Evolutionary conservation across 768 basidiomycete genomes (phyloP).

Genomic region (Psilocybe cyanescens): DNA sequence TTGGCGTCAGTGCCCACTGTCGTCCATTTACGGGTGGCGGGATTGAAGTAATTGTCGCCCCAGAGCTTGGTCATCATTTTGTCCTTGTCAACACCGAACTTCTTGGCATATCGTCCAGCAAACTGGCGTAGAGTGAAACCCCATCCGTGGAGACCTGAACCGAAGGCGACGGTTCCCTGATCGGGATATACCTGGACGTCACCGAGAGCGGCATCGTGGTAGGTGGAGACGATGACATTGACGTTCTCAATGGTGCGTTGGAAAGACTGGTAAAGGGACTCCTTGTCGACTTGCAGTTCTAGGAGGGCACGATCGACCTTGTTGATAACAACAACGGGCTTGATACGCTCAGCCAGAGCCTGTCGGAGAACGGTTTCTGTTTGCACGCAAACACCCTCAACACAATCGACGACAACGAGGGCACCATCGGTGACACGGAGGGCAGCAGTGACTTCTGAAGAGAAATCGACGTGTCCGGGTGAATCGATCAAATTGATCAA

Average conservation of each 20-base stretch:
- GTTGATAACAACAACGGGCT: slow-evolving; percentile 99
- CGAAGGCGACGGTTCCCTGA: slow-evolving; percentile 97
- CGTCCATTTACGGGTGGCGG: slow-evolving; percentile 94
- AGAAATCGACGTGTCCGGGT: slow-evolving; percentile 99
- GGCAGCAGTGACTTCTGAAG: slow-evolving; percentile 98
- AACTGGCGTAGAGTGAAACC: slow-evolving; percentile 99
- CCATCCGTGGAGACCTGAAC: slow-evolving; percentile 99
- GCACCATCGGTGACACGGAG: slow-evolving; percentile 99
- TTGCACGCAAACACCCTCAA: slow-evolving; percentile 99
- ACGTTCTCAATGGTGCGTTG: slow-evolving; percentile 95
- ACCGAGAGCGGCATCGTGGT: slow-evolving; percentile 91
- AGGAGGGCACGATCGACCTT: slow-evolving; percentile 99
- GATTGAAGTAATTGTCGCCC: slow-evolving; percentile 99
- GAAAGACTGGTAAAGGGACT: slow-evolving; percentile 98
- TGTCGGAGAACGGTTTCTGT: slow-evolving; percentile 99
- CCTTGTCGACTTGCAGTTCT: slow-evolving; percentile 96
- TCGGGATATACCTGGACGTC: slow-evolving; percentile 99
- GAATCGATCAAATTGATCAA: slow-evolving; percentile 99
- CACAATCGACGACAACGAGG: slow-evolving; percentile 98
- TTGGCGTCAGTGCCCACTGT: slow-evolving; percentile 75
- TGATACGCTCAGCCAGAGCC: slow-evolving; percentile 97
- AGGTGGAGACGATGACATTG: slow-evolving; percentile 98
- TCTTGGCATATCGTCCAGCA: slow-evolving; percentile 92
- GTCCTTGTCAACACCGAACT: slow-evolving; percentile 97
- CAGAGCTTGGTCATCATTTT: slow-evolving; percentile 98